Conservation (phyloP, 805 yeast genomes). For the Teunomyces aglyptinius region DNA sequence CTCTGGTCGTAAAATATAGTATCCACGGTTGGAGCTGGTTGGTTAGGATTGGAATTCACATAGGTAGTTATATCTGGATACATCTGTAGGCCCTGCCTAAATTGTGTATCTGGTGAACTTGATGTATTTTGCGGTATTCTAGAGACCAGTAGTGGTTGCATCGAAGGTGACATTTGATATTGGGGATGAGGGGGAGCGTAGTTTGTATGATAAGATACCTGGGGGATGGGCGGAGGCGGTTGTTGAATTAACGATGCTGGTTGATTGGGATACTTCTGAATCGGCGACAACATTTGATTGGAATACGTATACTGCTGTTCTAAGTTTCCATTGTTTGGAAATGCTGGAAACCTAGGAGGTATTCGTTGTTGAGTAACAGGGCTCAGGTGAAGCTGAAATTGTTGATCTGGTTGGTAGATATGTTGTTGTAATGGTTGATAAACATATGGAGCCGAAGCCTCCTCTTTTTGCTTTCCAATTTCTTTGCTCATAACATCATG, state of each 20-base stretch:
- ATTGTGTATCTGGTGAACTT: neutral
- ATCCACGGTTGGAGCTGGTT: constrained; percentile 11
- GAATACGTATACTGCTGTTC: constrained; percentile 1
- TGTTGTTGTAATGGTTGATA: neutral
- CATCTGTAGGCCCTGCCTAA: constrained; percentile 5
- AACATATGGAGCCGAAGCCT: neutral
- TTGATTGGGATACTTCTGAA: neutral
- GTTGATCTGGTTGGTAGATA: neutral
- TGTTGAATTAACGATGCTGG: neutral
- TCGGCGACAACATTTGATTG: constrained; percentile 1
- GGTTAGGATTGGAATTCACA: constrained; percentile 10
- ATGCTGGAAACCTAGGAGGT: neutral
- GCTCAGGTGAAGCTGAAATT: neutral
- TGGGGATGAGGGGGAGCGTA: neutral
- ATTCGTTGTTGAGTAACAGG: neutral
- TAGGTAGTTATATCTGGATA: constrained; percentile 12
- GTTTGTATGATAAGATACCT: neutral
- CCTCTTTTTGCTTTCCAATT: neutral
- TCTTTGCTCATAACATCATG: neutral
- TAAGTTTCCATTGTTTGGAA: neutral
- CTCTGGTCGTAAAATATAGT: constrained; percentile 6
- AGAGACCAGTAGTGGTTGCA: neutral
- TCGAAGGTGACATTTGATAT: neutral
- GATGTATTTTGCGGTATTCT: neutral
- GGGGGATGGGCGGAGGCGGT: neutral